Conservation (phyloP, 495 filamentous ascomycete species). For the Penicillium robsamsonii region DNA sequence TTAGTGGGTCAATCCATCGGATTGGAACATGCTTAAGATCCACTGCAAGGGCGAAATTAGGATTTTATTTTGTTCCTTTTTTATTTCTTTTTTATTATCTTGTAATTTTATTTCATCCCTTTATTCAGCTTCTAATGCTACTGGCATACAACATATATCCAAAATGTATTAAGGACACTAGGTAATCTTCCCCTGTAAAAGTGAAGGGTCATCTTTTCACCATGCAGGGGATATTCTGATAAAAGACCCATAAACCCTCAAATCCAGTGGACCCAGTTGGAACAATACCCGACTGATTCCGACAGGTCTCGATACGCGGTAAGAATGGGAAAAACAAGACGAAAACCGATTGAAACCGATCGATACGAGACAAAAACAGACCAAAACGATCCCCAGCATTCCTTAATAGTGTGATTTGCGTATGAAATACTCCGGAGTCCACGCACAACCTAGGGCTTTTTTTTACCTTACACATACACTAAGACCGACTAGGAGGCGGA, state of each 20-base stretch:
- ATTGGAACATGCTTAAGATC: slow-evolving; percentile 26
- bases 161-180: neutral
- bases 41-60: slow-evolving; percentile 26
- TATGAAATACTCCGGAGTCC: slow-evolving; percentile 21
- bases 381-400: slow-evolving; percentile 23
- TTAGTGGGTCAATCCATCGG: slow-evolving; percentile 22
- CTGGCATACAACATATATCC: neutral
- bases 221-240: slow-evolving; percentile 6
- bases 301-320: slow-evolving; percentile 14
- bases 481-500: slow-evolving; percentile 38
- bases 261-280: slow-evolving; percentile 7
- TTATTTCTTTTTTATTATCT: neutral
- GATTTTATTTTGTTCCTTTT: neutral
- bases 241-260: slow-evolving; percentile 7
- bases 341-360: slow-evolving; percentile 14
- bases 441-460: slow-evolving; percentile 41
- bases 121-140: neutral
- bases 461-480: slow-evolving; percentile 32
- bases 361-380: slow-evolving; percentile 7
- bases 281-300: slow-evolving; percentile 15
- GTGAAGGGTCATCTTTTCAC: slow-evolving; percentile 2
- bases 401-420: slow-evolving; percentile 19
- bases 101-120: neutral
- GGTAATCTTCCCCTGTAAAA: neutral
- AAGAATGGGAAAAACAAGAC: slow-evolving; percentile 15